Base-by-base conservation (phyloP, 352 stramenopile genomes). In the Globisporangium apiculatum region DNA sequence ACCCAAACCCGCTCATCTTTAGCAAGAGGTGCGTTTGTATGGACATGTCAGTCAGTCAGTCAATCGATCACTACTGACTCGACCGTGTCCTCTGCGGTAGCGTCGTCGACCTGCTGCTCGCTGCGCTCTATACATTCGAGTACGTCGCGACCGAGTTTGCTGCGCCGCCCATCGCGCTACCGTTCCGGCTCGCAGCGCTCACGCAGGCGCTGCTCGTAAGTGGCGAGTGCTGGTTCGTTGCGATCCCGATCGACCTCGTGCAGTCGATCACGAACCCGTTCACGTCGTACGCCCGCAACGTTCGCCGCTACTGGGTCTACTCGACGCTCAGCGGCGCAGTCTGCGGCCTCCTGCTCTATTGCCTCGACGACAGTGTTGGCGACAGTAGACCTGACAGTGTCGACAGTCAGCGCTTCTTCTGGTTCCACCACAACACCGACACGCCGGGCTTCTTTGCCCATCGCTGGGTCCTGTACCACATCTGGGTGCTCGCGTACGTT, bases 221-320 rank as follows among this genome's bases (percentile, higher is more conserved):
- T n/a, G 80, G 81, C 4, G 86, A 95, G 53, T 94, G 93, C 49
- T 94, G 86, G 86, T 95, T 93, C 73, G 93, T 91, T 54, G 84
- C 84, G 17, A 95, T 95, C 61, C 82, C 81, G 7, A 87, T 94
- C 51, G 86, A 95, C 61, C 86, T 95, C 67, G 76, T 92, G 46
- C 84, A 95, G 75, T 93, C 82, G 18, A 87, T 95, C 60, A 92
- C 86, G 24, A 95, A 95, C 63, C 86, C 86, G 10, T 95, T 95
- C 65, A 92, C 86, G 49, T 94, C 83, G 41, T 95, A 94, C 61
- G 67, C 80, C 50, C 65, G 90, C 65, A 95, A 95, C 65, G 78
- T 91, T 15, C 69, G 78, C 6, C 60, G 90, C 8, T 95, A 95
- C 68, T 90, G 82, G 79, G 80, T 92, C 59, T 93, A 91, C 52